Evolutionary conservation across 176 grass and related monocot genomes (phyloP), one percentile per base, ranked within the genome.

Genomic region (Luzula sylvatica): DNA sequence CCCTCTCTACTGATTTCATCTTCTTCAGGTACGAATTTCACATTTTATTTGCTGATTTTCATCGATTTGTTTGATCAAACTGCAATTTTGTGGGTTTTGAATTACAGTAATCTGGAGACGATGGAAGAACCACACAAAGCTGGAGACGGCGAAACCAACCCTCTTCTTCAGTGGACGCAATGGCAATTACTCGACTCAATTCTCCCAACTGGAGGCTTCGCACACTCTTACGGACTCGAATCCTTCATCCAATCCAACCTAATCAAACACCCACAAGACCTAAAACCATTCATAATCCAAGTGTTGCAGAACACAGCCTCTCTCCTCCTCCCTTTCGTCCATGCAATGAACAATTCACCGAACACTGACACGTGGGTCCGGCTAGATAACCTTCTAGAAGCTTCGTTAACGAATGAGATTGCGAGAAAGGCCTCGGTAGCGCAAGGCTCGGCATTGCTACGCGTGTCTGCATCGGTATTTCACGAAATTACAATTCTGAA

Each of bases 111-210:
- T n/a, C n/a, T n/a, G n/a, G n/a, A n/a, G n/a, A n/a, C n/a, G n/a
- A n/a, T n/a, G n/a, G n/a, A n/a, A n/a, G n/a, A 61, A 43, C 44
- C 38, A 16, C 17, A 13, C 17, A 22, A 1, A n/a, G 7, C 13
- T 41, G 38, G 39, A 44, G 32, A 45, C 26, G 39, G 17, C 11
- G 56, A 61, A 20, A 44, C 15, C 38, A 62, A 58, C 11, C 65
- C 52, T 0, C 46, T 78, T 26, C 43, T 82, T 14, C 54, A 67
- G n/a, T 88, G 90, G 84, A 88, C 52, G 23, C 83, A 95, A 54
- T 95, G 84, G 90, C 90, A 88, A 52, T 55, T 95, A 6, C 62
- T 88, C 21, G 90, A 95, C 50, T 95, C 90, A 23, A 61, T 95
- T 19, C 84, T 95, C 53, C 90, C 90, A 3, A 95, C 84, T 0